Evolutionary conservation across 2,329 filamentous ascomycete species (phyloP).

Genomic region (Colletotrichum sp.): DNA sequence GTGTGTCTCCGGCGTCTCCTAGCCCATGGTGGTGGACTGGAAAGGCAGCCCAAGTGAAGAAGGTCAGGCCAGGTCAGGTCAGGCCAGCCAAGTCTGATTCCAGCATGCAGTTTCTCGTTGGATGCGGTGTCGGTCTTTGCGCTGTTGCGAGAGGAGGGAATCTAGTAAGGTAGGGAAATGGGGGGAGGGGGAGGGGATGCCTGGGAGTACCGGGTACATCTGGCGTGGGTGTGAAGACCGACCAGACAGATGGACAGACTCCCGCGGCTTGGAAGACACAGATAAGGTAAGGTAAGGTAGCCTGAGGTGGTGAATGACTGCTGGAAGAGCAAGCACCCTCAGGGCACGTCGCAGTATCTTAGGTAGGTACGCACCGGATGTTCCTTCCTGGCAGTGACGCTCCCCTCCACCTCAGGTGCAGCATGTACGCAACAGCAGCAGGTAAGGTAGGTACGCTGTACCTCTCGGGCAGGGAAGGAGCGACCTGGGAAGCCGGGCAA

Average conservation of each 20-base stretch:
- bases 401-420: neutral
- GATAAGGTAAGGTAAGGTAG: neutral
- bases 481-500: neutral
- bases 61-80: neutral
- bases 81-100: slow-evolving; percentile 3
- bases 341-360: neutral
- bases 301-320: neutral
- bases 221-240: neutral
- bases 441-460: neutral
- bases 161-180: neutral
- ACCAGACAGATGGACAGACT: neutral
- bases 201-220: neutral
- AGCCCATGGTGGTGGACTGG: neutral
- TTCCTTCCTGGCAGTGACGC: neutral
- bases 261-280: neutral
- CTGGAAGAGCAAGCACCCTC: neutral
- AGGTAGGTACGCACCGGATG: neutral
- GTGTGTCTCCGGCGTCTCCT: neutral
- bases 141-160: neutral
- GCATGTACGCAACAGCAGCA: neutral
- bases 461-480: neutral
- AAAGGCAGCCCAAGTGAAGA: neutral
- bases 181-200: neutral
- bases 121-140: neutral
- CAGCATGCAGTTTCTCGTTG: neutral